phyloP scores from a whole-genome alignment of 345 rosid species.

The Corymbia maculata region DNA sequence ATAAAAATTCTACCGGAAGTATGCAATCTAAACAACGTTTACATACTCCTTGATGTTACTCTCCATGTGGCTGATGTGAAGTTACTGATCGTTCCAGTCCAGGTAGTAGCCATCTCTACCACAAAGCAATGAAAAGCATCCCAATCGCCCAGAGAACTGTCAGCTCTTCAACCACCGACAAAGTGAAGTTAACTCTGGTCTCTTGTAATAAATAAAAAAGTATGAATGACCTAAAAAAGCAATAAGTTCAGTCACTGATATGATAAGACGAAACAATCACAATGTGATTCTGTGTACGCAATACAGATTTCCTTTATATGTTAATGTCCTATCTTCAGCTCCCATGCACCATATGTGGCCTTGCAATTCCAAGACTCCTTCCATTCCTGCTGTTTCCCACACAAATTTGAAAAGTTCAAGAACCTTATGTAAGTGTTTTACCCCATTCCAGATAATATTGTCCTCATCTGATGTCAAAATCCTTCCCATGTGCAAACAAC shows the following conservation, averaged over 20 bases:
- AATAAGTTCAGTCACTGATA: neutral
- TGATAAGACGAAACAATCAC: conserved; percentile 2
- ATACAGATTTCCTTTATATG: conserved; percentile 40
- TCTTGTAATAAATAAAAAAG: neutral
- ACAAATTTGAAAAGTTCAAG: conserved; percentile 52
- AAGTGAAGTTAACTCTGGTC: neutral
- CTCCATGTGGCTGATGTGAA: neutral
- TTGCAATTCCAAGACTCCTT: conserved; percentile 42
- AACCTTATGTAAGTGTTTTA: conserved; percentile 63
- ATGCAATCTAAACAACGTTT: neutral
- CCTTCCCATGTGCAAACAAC: conserved; percentile 49
- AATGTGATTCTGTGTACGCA: conserved; percentile 49
- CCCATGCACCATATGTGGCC: conserved; percentile 72
- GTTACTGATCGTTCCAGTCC: neutral
- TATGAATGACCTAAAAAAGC: neutral
- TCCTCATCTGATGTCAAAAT: conserved; percentile 54
- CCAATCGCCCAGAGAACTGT: neutral
- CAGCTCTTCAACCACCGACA: neutral
- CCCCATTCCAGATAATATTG: conserved; percentile 43
- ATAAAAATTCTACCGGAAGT: neutral
- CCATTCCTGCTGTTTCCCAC: conserved; percentile 70
- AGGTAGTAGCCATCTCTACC: neutral
- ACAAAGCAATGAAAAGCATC: neutral
- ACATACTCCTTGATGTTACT: neutral
- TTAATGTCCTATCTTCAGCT: conserved; percentile 26